These are phyloP conservation scores for Eucalyptus microcorys DNA, from an alignment of 345 rosid species.

Conservation along the genomic window DNA sequence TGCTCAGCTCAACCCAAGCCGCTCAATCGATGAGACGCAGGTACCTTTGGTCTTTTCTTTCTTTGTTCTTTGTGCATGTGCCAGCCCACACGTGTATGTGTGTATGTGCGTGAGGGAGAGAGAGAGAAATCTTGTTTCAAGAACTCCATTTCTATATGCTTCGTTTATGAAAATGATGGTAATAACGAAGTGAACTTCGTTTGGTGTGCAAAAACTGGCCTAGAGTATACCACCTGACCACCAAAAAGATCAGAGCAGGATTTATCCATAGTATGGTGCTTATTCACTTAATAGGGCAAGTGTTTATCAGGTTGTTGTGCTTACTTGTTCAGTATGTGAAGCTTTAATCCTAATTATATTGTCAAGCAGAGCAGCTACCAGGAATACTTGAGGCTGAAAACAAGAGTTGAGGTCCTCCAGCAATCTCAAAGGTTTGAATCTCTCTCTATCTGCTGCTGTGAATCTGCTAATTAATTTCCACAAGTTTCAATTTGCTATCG, in stretches of 20 bases:
- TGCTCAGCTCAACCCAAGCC: constrained; percentile 15
- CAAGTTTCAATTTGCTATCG: neutral
- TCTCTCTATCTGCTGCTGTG: neutral
- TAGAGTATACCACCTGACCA: neutral
- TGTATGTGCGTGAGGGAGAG: neutral
- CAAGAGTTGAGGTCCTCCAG: constrained; percentile 42
- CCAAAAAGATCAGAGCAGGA: neutral
- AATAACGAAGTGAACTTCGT: neutral
- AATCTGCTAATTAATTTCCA: neutral
- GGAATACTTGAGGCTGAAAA: constrained; percentile 46
- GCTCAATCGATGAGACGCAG: constrained; percentile 17
- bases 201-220: neutral
- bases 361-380: constrained; percentile 35
- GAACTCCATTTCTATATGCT: neutral
- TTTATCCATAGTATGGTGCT: neutral
- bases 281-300: neutral
- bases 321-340: neutral
- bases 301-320: neutral
- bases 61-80: neutral
- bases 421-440: constrained; percentile 28
- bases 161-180: neutral
- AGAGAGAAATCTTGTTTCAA: neutral
- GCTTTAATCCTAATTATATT: neutral
- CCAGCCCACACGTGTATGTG: neutral
- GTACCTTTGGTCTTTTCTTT: neutral